Base-by-base conservation (phyloP, 2,329 filamentous ascomycete species). In the Fusarium paranaense region DNA sequence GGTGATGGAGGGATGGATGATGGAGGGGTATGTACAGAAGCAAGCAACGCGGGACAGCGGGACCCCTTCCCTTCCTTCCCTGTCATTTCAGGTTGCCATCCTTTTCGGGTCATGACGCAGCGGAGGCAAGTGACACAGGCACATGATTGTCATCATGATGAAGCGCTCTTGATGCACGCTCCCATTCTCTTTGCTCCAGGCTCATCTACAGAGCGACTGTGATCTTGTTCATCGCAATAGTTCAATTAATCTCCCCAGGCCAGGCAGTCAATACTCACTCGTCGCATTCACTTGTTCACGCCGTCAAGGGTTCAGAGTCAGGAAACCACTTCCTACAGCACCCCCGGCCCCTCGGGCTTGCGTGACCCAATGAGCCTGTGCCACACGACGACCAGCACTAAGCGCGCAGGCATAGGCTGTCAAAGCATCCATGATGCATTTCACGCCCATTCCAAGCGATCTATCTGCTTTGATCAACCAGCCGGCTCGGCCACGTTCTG, bases 311-410 rank as follows among this genome's bases (percentile, higher is more conserved):
- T 66, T 63, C 59, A 47, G 40, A 57, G 25, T 67, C 67, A 47
- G 64, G 59, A 68, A 74, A 42, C 58, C 56, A n/a, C 58, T 66
- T 37, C 13, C 62, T 40, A 67, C 8, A 27, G 13, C 22, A 27
- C 66, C 75, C 75, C 73, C 64, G 64, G 69, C 64, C 66, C 42
- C 65, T 74, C 74, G 63, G 65, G 69, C 66, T 66, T 64, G 62
- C 64, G 67, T 70, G 68, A 76, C 71, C 77, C 77, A 78, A 78
- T 78, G 70, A 78, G 75, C 77, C 77, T 62, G 66, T 77, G 77
- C 77, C 77, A 78, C 77, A 78, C 72, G 67, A 37, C 70, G 62
- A 68, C 54, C 56, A 63, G 70, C 72, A 71, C 71, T 76, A 73
- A 72, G 57, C 66, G 52, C 57, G 58, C 70, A 57, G 27, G 56